These are phyloP conservation scores for Ichthyophonus hoferi DNA, from an alignment of 208 protist species.

Conservation along the genomic window DNA sequence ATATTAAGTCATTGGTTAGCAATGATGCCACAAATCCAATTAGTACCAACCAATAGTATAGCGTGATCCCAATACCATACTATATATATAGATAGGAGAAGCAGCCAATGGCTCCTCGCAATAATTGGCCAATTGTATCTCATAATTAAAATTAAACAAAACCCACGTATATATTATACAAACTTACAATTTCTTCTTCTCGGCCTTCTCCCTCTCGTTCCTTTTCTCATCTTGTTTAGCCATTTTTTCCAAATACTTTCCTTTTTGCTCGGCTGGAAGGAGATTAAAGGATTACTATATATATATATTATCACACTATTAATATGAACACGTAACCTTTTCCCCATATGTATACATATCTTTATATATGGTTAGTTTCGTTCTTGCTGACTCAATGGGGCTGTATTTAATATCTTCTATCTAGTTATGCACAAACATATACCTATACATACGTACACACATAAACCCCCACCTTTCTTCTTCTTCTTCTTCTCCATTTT, in stretches of 20 bases:
- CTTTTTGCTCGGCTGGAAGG: not conserved
- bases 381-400: too few relatives aligned
- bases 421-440: not conserved
- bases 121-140: too few relatives aligned
- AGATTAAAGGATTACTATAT: not conserved
- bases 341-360: not conserved
- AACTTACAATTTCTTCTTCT: not conserved
- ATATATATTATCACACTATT: not conserved
- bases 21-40: too few relatives aligned
- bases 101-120: too few relatives aligned
- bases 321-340: not conserved
- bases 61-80: too few relatives aligned
- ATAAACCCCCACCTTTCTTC: slow-evolving; percentile 23
- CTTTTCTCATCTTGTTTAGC: not conserved
- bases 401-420: not conserved
- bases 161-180: too few relatives aligned
- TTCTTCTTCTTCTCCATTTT: slow-evolving; percentile 24
- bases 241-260: not conserved
- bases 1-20: too few relatives aligned
- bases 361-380: not conserved
- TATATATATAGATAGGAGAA: too few relatives aligned
- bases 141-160: too few relatives aligned
- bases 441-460: not conserved
- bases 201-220: not conserved
- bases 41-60: too few relatives aligned